Base-by-base conservation (phyloP, 2,329 filamentous ascomycete species). In the Exserohilum rostratum region DNA sequence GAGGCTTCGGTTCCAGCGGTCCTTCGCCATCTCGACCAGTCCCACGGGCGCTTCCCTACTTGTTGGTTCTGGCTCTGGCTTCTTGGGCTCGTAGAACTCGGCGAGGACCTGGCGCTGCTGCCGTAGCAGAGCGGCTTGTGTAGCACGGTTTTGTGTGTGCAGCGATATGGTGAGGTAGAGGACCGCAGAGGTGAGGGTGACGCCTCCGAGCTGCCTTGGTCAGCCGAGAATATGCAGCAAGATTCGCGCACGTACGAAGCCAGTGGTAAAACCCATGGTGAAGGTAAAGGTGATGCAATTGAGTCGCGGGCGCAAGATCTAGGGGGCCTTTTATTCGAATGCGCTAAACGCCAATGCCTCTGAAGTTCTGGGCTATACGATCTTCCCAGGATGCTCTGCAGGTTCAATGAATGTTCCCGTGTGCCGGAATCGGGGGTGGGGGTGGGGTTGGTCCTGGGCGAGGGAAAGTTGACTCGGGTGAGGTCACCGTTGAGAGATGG, bases 211-310 rank as follows among this genome's bases (percentile, higher is more conserved):
- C 80, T 82, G 61, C 13, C 17, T 7, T 25, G 9, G 20, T 55
- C 37, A 55, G 52, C 35, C 3, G n/a, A 12, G 20, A 17, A 6
- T 18, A 37, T 34, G 20, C 18, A 22, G 22, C 10, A 17, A 12
- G 29, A 11, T n/a, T 12, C 20, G 1, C 29, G 33, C 33, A 68
- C 73, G 42, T 74, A 82, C 80, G 63, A 82, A 79, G 73, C 80
- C 80, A 15, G 78, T 80, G 55, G 78, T 79, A 74, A 82, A 81
- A 69, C 80, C 80, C 80, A 82, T 82, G 61, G 50, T 38, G 51
- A 43, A 56, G 50, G 39, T 55, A 39, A 34, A 56, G 50, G 39
- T 55, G 43, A 34, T 15, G 44, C 30, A 22, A 33, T 25, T 35
- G 52, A 49, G 46, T 13, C n/a, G 17, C 22, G 18, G 25, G 40